These are phyloP conservation scores for Clarireedia paspali DNA, from an alignment of 2,329 filamentous ascomycete genomes.

Conservation along the genomic window DNA sequence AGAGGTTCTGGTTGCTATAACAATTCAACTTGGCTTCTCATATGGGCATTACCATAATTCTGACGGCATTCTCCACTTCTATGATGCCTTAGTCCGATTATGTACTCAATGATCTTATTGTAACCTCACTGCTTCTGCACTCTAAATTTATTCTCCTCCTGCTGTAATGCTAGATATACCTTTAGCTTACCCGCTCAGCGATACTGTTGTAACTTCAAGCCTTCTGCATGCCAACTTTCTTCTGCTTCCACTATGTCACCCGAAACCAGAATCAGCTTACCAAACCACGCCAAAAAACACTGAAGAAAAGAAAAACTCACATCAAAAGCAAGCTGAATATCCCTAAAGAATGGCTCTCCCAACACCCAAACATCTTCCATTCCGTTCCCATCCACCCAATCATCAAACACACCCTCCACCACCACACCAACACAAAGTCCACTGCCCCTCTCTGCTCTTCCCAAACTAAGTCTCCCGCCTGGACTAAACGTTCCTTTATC, in stretches of 20 bases:
- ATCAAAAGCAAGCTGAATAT: slow-evolving; percentile 21
- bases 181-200: not conserved
- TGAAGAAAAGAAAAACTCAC: slow-evolving; percentile 9
- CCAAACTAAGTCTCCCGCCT: slow-evolving; percentile 18
- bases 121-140: slow-evolving; percentile 1
- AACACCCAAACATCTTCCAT: slow-evolving; percentile 15
- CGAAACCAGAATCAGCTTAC: not conserved
- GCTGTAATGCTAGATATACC: not conserved
- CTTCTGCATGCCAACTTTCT: slow-evolving; percentile 6
- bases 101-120: no score
- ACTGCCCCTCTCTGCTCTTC: slow-evolving; percentile 16
- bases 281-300: rapidly evolving
- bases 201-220: not conserved
- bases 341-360: slow-evolving; percentile 22
- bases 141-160: slow-evolving; percentile 4
- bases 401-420: slow-evolving; percentile 17
- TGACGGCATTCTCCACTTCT: no score
- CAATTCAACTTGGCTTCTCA: no score
- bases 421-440: slow-evolving; percentile 19
- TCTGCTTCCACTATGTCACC: slow-evolving; percentile 3
- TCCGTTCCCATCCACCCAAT: not conserved
- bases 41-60: no score
- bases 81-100: no score
- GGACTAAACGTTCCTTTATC: slow-evolving; percentile 12
- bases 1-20: no score